phyloP scores from a whole-genome alignment of 208 protist genomes.

The Porcisia deanei region DNA sequence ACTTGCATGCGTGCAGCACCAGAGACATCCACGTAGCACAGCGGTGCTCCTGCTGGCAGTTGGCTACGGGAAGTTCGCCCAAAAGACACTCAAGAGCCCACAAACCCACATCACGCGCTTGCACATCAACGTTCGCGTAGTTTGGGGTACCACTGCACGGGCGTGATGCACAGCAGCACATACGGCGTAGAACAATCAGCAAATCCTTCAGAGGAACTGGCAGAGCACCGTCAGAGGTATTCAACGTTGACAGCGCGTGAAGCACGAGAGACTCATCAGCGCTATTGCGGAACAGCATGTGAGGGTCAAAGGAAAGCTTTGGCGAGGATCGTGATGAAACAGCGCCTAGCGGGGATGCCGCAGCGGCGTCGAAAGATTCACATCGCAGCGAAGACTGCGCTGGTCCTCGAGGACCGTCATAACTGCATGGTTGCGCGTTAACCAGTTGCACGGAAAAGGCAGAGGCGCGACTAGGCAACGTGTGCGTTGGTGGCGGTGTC shows the following conservation, averaged over 20 bases:
- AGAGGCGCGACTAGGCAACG: background rate
- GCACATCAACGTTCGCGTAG: constrained; percentile 49
- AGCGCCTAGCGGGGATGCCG: background rate
- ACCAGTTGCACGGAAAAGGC: no score
- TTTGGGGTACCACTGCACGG: constrained; percentile 43
- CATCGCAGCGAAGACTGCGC: background rate
- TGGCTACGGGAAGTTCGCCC: constrained; percentile 60
- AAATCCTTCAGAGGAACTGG: constrained; percentile 62
- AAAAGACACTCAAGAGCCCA: constrained; percentile 61
- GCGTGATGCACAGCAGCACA: constrained; percentile 46
- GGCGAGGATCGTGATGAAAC: background rate
- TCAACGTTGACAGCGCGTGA: constrained; percentile 34
- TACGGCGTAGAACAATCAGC: constrained; percentile 53
- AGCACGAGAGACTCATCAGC: constrained; percentile 39
- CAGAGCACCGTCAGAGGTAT: constrained; percentile 30
- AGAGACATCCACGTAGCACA: constrained; percentile 72
- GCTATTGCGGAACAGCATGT: constrained; percentile 33
- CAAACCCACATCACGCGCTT: constrained; percentile 54
- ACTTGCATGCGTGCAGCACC: constrained; percentile 56
- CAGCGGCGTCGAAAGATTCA: background rate
- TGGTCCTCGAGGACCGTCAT: background rate
- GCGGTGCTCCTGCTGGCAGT: constrained; percentile 64
- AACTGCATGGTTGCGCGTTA: background rate
- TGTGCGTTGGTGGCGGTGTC: background rate
- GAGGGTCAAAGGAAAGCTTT: constrained; percentile 30